A percentile compares a stretch with the other conserved stretches of the same genome.
phyloP scores from a whole-genome alignment of 2,329 filamentous ascomycete genomes.

The Trichoderma guizhouense region DNA sequence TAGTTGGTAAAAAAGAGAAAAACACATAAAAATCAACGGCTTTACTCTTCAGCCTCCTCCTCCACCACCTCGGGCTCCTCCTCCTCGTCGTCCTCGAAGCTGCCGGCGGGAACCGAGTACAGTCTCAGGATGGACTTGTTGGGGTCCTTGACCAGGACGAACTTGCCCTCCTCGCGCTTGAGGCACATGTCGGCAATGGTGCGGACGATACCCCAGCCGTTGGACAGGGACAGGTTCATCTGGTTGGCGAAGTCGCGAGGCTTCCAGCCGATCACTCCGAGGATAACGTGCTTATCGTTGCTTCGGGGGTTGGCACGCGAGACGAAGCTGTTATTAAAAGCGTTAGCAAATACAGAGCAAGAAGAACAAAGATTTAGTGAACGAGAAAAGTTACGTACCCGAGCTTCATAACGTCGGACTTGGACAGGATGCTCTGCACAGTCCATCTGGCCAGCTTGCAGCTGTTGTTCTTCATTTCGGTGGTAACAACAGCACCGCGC shows the following conservation, averaged over 20 bases:
- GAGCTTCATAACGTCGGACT: conserved; percentile 98
- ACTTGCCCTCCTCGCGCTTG: conserved; percentile 74
- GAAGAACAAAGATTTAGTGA: background rate
- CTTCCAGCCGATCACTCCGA: conserved; percentile 97
- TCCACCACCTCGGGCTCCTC: conserved; percentile 52
- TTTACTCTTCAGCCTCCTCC: conserved; percentile 34
- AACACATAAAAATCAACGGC: background rate
- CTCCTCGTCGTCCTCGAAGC: conserved; percentile 85
- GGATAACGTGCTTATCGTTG: conserved; percentile 89
- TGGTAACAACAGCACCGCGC: conserved; percentile 94
- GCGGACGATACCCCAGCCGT: conserved; percentile 98
- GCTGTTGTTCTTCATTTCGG: conserved; percentile 99
- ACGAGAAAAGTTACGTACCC: conserved; percentile 56
- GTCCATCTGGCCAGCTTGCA: conserved; percentile 99
- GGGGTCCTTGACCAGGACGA: conserved; percentile 81
- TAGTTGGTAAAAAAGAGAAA: background rate
- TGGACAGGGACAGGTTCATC: conserved; percentile 96
- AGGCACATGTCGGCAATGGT: conserved; percentile 95
- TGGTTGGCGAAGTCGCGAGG: conserved; percentile 93
- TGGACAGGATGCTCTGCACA: conserved; percentile 91
- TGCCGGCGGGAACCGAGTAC: conserved; percentile 83
- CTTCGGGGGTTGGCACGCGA: conserved; percentile 89
- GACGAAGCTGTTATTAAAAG: conserved; percentile 66
- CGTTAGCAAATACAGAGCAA: conserved; percentile 19
- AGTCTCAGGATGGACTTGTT: conserved; percentile 94